Percentiles rank a stretch among this genome's conserved stretches.
Evolutionary conservation across 352 stramenopile species (phyloP).

Genomic region (Globisporangium lucens): DNA sequence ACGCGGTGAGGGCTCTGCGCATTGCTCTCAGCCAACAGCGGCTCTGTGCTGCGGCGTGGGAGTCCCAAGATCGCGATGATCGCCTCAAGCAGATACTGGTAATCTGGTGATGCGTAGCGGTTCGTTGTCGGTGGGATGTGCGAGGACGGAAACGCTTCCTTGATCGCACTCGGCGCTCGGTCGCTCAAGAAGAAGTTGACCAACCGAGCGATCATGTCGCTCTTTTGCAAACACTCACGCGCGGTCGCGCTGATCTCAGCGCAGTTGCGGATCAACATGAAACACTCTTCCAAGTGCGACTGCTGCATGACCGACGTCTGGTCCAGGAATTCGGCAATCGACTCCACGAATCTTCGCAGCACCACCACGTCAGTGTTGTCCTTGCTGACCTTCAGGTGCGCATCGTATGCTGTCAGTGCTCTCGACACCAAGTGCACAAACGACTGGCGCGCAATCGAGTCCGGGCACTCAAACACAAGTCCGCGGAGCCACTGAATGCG

Average conservation of each 20-base stretch:
- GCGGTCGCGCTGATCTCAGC: conserved; percentile 55
- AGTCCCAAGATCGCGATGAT: conserved; percentile 84
- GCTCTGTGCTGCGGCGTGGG: conserved; percentile 54
- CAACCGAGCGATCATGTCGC: conserved; percentile 76
- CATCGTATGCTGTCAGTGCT: conserved; percentile 65
- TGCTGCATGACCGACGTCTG: conserved; percentile 76
- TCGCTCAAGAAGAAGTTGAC: conserved; percentile 84
- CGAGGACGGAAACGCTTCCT: conserved; percentile 71
- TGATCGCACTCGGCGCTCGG: conserved; percentile 51
- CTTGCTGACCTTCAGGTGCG: conserved; percentile 36
- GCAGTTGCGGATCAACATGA: conserved; percentile 80
- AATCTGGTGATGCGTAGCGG: conserved; percentile 78
- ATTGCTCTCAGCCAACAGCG: conserved; percentile 62
- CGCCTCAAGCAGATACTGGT: conserved; percentile 86
- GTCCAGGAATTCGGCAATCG: conserved; percentile 61
- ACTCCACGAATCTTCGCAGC: conserved; percentile 38
- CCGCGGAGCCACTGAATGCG: conserved; percentile 54
- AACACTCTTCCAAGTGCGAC: conserved; percentile 84
- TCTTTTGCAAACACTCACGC: conserved; percentile 44
- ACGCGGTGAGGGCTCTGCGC: conserved; percentile 69
- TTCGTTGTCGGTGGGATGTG: conserved; percentile 34
- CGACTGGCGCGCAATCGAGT: conserved; percentile 82
- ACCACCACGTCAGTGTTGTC: conserved; percentile 19
- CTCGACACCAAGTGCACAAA: conserved; percentile 82
- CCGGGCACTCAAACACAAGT: conserved; percentile 82